Evolutionary conservation across 495 filamentous ascomycete genomes (phyloP).

Genomic region (Hypoxylon lenormandii): DNA sequence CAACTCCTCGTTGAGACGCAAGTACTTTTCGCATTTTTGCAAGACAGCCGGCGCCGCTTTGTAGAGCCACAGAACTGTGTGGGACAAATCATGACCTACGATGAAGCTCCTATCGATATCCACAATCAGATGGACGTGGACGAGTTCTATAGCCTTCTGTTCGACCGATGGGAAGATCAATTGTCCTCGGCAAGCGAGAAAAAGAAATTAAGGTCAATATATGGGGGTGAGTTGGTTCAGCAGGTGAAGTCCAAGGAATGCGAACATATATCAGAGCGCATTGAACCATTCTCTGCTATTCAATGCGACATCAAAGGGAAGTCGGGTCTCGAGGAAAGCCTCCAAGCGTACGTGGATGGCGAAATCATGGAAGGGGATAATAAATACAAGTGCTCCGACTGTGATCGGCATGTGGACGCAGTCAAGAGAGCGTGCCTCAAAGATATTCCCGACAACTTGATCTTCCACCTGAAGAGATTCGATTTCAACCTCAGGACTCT

Average conservation of each 20-base stretch:
- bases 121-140: constrained; percentile 96
- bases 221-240: constrained; percentile 89
- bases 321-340: constrained; percentile 80
- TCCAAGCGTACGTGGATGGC: constrained; percentile 92
- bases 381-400: constrained; percentile 96
- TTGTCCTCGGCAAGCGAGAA: constrained; percentile 75
- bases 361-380: constrained; percentile 99
- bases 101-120: constrained; percentile 85
- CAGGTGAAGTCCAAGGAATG: constrained; percentile 97
- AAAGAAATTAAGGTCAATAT: constrained; percentile 83
- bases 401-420: constrained; percentile 89
- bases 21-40: constrained; percentile 84
- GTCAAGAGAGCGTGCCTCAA: constrained; percentile 94
- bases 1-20: constrained; percentile 80
- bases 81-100: constrained; percentile 80
- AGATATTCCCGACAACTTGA: constrained; percentile 91
- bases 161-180: constrained; percentile 90
- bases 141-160: constrained; percentile 93
- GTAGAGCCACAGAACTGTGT: constrained; percentile 81
- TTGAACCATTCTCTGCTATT: constrained; percentile 93
- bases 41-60: constrained; percentile 77
- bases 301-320: constrained; percentile 98
- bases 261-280: constrained; percentile 86
- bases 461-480: constrained; percentile 96
- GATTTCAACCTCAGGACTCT: constrained; percentile 90